Evolutionary conservation across 2,329 filamentous ascomycete genomes (phyloP).

Genomic region (Trichoderma sp.): DNA sequence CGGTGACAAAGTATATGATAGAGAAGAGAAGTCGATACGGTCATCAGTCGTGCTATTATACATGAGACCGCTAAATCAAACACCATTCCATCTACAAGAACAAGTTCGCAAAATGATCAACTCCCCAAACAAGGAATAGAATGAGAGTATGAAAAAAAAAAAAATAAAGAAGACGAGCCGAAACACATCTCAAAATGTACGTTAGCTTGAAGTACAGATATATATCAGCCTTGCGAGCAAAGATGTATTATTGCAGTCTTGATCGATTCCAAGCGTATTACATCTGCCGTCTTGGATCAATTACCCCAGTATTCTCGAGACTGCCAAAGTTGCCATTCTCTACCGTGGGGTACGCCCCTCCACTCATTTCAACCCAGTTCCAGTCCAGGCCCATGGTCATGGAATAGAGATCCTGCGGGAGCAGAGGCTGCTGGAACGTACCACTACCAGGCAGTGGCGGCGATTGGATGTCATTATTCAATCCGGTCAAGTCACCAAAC

Average conservation of each 20-base stretch:
- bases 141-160: neutral
- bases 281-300: neutral
- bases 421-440: conserved; percentile 77
- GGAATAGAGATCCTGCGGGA: conserved; percentile 92
- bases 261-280: neutral
- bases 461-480: conserved; percentile 43
- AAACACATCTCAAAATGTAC: neutral
- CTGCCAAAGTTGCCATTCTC: conserved; percentile 59
- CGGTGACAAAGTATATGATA: neutral
- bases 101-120: neutral
- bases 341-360: conserved; percentile 64
- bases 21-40: neutral
- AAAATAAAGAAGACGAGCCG: too few species aligned
- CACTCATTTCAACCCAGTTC: conserved; percentile 72
- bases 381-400: conserved; percentile 96
- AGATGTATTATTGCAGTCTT: neutral
- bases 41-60: conserved; percentile 2
- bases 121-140: neutral
- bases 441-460: conserved; percentile 37
- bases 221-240: neutral
- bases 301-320: conserved; percentile 9
- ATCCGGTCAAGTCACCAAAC: conserved; percentile 46
- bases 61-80: neutral
- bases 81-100: neutral
- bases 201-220: neutral